Percentiles rank a stretch among this genome's conserved stretches.
Evolutionary conservation across 306 rosid genomes (phyloP).

Genomic region (Comarum palustre): DNA sequence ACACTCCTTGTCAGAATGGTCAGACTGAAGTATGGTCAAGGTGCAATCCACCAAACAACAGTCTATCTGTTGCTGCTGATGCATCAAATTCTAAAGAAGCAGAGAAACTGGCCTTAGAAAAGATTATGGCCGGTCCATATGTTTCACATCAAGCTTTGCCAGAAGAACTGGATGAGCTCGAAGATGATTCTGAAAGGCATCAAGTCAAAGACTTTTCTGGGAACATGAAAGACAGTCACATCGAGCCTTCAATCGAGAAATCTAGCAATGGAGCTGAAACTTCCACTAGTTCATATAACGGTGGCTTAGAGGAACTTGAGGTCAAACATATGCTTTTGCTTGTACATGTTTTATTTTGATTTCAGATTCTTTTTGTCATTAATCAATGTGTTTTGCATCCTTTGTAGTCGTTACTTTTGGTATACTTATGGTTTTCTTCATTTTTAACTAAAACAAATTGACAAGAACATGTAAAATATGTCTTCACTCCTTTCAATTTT

Average conservation of each 20-base stretch:
- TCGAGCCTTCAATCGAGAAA: constrained; percentile 39
- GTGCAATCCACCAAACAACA: constrained; percentile 26
- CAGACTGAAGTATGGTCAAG: constrained; percentile 37
- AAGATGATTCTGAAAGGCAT: constrained; percentile 47
- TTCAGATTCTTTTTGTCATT: not conserved
- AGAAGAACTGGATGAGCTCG: constrained; percentile 76
- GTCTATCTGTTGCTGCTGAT: constrained; percentile 27
- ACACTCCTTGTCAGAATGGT: constrained; percentile 41
- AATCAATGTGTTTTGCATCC: constrained; percentile 4
- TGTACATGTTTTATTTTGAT: not conserved
- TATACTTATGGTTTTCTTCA: not conserved
- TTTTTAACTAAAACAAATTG: not conserved
- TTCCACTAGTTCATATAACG: constrained; percentile 33
- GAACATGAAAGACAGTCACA: constrained; percentile 24
- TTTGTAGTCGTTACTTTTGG: not conserved
- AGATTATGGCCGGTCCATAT: constrained; percentile 57
- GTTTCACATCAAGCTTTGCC: constrained; percentile 46
- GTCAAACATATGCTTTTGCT: constrained; percentile 38
- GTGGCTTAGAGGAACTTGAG: constrained; percentile 90
- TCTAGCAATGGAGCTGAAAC: constrained; percentile 33
- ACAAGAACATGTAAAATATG: not conserved
- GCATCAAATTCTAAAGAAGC: constrained; percentile 53
- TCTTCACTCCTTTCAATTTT: not conserved
- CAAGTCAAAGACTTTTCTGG: constrained; percentile 44
- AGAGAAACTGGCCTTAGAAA: constrained; percentile 68